These are phyloP conservation scores for Bipolaris sorokiniana DNA, from an alignment of 2,329 filamentous ascomycete species.

Conservation along the genomic window DNA sequence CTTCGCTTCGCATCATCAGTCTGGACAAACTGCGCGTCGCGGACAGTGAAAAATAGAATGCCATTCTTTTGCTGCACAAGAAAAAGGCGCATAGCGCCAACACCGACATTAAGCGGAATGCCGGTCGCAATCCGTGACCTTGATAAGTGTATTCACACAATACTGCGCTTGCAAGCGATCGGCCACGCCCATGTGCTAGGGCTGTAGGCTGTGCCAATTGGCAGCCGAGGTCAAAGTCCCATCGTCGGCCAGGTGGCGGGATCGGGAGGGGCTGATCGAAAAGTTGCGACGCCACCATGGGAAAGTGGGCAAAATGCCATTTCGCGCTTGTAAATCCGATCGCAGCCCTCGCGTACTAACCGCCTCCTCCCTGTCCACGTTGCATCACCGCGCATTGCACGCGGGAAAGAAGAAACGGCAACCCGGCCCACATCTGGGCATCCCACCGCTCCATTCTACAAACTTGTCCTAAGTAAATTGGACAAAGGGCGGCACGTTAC, in stretches of 20 bases:
- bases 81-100: too few species aligned
- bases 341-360: neutral
- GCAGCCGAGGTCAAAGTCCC: neutral
- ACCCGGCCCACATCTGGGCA: neutral
- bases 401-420: neutral
- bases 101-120: neutral
- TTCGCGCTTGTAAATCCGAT: slow-evolving; percentile 13
- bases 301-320: slow-evolving; percentile 10
- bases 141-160: neutral
- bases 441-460: too few species aligned
- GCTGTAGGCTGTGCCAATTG: neutral
- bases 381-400: slow-evolving; percentile 9
- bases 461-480: neutral
- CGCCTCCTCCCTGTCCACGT: neutral
- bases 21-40: neutral
- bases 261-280: slow-evolving; percentile 5
- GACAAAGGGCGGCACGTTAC: neutral
- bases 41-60: neutral
- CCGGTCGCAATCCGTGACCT: neutral
- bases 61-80: too few species aligned
- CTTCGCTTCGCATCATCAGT: neutral
- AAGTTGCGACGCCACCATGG: slow-evolving; percentile 1
- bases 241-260: neutral
- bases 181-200: neutral
- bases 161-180: neutral